Conservation (phyloP, 1,284 basidiomycete genomes). For the Tilletiopsis washingtonensis region DNA sequence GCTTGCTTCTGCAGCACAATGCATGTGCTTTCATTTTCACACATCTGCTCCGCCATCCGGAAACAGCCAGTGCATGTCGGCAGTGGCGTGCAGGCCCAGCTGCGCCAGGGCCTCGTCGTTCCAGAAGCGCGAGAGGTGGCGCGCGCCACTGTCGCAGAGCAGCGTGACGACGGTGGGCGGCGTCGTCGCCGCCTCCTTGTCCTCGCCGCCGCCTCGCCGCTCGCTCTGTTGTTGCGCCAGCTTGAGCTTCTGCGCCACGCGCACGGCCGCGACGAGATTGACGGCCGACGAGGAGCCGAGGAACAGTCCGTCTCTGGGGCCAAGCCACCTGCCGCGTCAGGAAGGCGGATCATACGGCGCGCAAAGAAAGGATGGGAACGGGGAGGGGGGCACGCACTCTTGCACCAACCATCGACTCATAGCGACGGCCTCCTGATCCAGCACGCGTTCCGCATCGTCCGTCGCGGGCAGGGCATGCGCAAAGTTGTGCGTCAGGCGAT, state of each 20-base stretch:
- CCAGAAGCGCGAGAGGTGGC: slow-evolving; percentile 45
- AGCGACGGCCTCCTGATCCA: slow-evolving; percentile 39
- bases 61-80: too few relatives aligned
- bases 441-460: slow-evolving; percentile 36
- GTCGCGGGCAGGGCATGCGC: slow-evolving; percentile 35
- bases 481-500: slow-evolving; percentile 40
- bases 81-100: slow-evolving; percentile 21
- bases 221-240: slow-evolving; percentile 4
- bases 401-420: slow-evolving; percentile 40
- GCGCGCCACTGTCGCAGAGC: slow-evolving; percentile 39
- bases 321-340: too few relatives aligned
- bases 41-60: too few relatives aligned
- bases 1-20: too few relatives aligned
- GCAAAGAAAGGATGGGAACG: background rate
- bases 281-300: slow-evolving; percentile 93
- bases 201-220: too few relatives aligned
- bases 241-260: slow-evolving; percentile 36
- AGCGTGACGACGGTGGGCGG: slow-evolving; percentile 41
- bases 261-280: slow-evolving; percentile 79
- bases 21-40: too few relatives aligned
- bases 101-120: slow-evolving; percentile 24
- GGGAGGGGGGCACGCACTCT: slow-evolving; percentile 13
- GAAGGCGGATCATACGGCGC: background rate
- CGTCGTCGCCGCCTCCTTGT: background rate
- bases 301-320: slow-evolving; percentile 78